Evolutionary conservation across 345 rosid genomes (phyloP).

Genomic region (Moricandia arvensis): DNA sequence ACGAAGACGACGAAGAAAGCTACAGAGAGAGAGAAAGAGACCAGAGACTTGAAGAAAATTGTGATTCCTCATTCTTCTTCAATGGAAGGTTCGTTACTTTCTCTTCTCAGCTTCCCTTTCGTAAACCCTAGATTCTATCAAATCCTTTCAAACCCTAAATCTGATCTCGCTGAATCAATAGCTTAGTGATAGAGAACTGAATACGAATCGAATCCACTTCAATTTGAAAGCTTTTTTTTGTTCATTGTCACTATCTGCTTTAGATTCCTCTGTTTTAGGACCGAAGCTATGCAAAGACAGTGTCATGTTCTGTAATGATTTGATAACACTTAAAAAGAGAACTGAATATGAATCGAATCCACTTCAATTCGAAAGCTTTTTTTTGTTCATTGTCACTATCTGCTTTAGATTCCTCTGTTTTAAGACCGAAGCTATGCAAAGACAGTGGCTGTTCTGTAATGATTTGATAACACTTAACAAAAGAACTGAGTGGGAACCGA

Average conservation of each 20-base stretch:
- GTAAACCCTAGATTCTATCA: constrained; percentile 29
- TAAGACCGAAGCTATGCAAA: no score
- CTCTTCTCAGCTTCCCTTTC: constrained; percentile 7
- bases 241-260: background rate
- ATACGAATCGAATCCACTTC: background rate
- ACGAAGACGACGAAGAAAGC: constrained; percentile 16
- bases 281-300: no score
- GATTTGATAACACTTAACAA: no score
- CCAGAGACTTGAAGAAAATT: constrained; percentile 18
- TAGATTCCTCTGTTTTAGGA: background rate
- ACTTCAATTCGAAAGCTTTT: background rate
- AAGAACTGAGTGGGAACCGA: no score
- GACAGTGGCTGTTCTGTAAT: no score
- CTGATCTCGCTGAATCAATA: background rate
- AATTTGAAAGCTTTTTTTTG: background rate
- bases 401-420: no score
- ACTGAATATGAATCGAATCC: background rate
- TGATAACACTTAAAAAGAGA: background rate
- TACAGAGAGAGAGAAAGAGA: background rate
- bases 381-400: no score
- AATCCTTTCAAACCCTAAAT: constrained; percentile 12
- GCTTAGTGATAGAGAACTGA: background rate
- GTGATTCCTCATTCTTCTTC: background rate
- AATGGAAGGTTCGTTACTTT: constrained; percentile 37
- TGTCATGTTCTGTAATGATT: no score